Evolutionary conservation across 192 early-diverging fungal species (phyloP).

Genomic region (Linnemannia exigua): DNA sequence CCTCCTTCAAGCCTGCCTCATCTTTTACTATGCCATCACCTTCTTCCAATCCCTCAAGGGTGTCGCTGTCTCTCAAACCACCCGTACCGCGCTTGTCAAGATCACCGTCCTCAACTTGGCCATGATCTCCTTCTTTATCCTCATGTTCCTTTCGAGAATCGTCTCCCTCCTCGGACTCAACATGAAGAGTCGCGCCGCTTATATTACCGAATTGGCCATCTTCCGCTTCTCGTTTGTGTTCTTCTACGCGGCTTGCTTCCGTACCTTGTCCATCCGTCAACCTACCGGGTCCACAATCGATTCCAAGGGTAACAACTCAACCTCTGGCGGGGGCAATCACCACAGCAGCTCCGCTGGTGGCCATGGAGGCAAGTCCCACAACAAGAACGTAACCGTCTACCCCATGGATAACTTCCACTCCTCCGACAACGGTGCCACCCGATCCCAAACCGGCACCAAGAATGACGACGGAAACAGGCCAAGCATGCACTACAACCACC

Average conservation of each 20-base stretch:
- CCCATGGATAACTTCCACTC: conserved; percentile 29
- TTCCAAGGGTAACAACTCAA: conserved; percentile 23
- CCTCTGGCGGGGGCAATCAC: neutral
- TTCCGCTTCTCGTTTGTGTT: conserved; percentile 54
- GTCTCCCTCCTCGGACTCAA: conserved; percentile 46
- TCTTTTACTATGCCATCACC: conserved; percentile 47
- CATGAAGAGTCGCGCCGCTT: conserved; percentile 38
- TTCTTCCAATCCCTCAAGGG: conserved; percentile 52
- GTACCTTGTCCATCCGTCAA: conserved; percentile 48
- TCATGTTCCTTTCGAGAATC: conserved; percentile 50
- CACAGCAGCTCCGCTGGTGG: neutral
- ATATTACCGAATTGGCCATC: conserved; percentile 40
- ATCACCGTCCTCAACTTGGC: conserved; percentile 55
- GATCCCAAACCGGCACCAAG: neutral
- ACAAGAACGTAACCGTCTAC: conserved; percentile 50
- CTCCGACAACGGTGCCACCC: neutral
- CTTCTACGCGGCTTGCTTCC: conserved; percentile 54
- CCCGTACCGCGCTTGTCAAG: conserved; percentile 41
- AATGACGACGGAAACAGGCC: conserved; percentile 6
- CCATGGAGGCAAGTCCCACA: neutral
- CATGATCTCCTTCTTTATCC: conserved; percentile 56
- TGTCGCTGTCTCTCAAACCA: conserved; percentile 40
- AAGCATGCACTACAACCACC: conserved; percentile 38
- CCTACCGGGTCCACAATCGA: conserved; percentile 50
- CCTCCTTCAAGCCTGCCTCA: conserved; percentile 36